These are phyloP conservation scores for Leccinum subfulvum DNA, from an alignment of 1,284 basidiomycete genomes.

Conservation along the genomic window DNA sequence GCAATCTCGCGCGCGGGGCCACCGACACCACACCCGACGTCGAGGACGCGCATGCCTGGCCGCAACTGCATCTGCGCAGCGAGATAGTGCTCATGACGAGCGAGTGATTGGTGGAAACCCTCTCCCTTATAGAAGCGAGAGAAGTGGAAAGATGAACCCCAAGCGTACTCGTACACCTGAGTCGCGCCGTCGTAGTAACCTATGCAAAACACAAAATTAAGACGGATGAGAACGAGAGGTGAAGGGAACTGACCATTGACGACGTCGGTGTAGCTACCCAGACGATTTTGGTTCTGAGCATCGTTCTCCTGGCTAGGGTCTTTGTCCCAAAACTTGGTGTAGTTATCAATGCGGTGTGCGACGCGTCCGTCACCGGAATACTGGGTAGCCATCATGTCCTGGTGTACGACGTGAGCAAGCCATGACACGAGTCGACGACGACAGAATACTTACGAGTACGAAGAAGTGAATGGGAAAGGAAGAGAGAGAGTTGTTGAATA, in stretches of 20 bases:
- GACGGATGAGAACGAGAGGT: neutral
- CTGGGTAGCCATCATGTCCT: slow-evolving; percentile 18
- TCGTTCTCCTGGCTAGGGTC: slow-evolving; percentile 74
- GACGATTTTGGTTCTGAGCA: slow-evolving; percentile 71
- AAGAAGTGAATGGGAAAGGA: neutral
- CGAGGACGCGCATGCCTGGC: slow-evolving; percentile 93
- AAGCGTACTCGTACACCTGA: slow-evolving; percentile 95
- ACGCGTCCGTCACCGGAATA: slow-evolving; percentile 68
- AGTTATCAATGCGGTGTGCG: slow-evolving; percentile 82
- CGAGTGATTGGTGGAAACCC: slow-evolving; percentile 79
- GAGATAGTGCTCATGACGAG: slow-evolving; percentile 98
- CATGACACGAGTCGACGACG: neutral
- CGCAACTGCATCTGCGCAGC: slow-evolving; percentile 79
- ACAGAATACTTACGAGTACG: slow-evolving; percentile 4
- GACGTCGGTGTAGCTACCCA: slow-evolving; percentile 88
- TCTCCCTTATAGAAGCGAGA: slow-evolving; percentile 98
- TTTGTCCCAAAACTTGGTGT: slow-evolving; percentile 93
- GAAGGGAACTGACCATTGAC: slow-evolving; percentile 72
- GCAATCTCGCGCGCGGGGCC: slow-evolving; percentile 97
- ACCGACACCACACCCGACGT: slow-evolving; percentile 97
- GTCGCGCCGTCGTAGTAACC: slow-evolving; percentile 82
- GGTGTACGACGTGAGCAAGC: neutral
- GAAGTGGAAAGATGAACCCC: slow-evolving; percentile 95
- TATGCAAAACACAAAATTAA: neutral
- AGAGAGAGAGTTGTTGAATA: neutral